Conservation (phyloP, 805 yeast genomes). For the Clavispora phyllophila region DNA sequence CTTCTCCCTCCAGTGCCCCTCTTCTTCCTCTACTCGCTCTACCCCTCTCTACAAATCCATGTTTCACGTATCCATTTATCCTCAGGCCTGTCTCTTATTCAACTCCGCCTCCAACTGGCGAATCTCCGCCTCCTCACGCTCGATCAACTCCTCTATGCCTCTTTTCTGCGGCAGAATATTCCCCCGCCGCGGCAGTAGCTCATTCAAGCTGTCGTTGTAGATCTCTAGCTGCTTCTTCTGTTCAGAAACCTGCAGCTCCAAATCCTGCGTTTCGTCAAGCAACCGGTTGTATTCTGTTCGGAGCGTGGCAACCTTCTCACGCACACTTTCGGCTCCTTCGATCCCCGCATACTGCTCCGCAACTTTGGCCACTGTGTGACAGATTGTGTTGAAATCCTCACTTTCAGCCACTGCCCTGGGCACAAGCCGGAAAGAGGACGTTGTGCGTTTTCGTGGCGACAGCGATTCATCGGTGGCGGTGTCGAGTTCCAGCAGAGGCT, state of each 20-base stretch:
- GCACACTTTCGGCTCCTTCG: slow-evolving; percentile 1
- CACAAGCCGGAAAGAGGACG: slow-evolving; percentile 3
- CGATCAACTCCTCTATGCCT: slow-evolving; percentile 37
- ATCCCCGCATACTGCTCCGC: slow-evolving; percentile 8
- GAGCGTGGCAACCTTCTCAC: slow-evolving; percentile 1
- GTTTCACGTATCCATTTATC: no score
- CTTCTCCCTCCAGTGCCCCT: no score
- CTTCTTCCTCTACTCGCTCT: no score
- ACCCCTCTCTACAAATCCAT: no score
- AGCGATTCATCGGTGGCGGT: slow-evolving; percentile 4
- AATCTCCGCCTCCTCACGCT: slow-evolving; percentile 44
- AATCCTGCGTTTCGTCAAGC: slow-evolving; percentile 34
- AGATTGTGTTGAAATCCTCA: slow-evolving; percentile 39
- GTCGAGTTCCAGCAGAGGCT: background rate
- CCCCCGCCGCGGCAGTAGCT: slow-evolving; percentile 16
- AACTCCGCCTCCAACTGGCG: slow-evolving; percentile 36
- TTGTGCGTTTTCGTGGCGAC: slow-evolving; percentile 12
- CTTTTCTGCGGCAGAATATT: slow-evolving; percentile 5
- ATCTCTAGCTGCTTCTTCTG: slow-evolving; percentile 39
- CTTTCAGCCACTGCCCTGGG: slow-evolving; percentile 14
- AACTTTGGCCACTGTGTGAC: slow-evolving; percentile 14
- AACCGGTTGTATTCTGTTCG: slow-evolving; percentile 34
- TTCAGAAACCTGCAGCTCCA: slow-evolving; percentile 38
- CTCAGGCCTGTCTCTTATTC: background rate
- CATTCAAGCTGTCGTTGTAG: slow-evolving; percentile 21